Evolutionary conservation across 2,329 filamentous ascomycete species (phyloP), one percentile per base, ranked within the genome.

Genomic region (Polytolypa hystricis): DNA sequence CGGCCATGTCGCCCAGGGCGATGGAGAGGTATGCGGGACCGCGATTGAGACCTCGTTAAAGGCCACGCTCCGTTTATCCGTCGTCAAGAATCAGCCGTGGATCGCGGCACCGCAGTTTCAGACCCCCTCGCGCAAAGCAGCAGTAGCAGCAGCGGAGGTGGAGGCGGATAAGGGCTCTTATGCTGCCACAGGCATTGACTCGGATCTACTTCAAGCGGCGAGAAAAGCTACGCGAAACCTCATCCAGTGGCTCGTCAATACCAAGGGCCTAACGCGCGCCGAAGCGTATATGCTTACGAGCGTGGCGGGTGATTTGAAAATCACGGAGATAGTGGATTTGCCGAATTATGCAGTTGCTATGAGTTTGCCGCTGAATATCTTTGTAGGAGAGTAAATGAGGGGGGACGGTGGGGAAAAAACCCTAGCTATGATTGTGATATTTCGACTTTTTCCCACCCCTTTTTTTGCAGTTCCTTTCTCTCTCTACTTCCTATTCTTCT

Each of bases 21-120:
- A 71, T 41, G 70, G 70, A 3, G 70, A 73, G 44, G 65, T 73
- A 15, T 72, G 69, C 43, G 69, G 70, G 4, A 70, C 67, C n/a
- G 70, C 70, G 5, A 69, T 73, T 44, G 70, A 73, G 56, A 72
- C 69, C 17, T 61, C 67, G 1, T 66, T 71, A 54, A 61, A 55
- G 39, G 69, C 68, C 1, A 62, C 60, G 0, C 45, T 73, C 21
- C 60, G 63, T n/a, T 58, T 74, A 23, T 66, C 62, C 3, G 53
- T 72, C 5, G 57, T 65, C 38, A 69, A 68, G 48, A 55, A 58
- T 33, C 66, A 61, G 44, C 47, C 55, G 9, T 70, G 62, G 60
- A 54, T 71, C 18, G 57, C 56, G 18, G 61, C 62, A 12, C 69
- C 69, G 26, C 68, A 72, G 49, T 70, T 65, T 45, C 45, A 62